Evolutionary conservation across 305 asterid genomes (phyloP).

Genomic region (Fraxinus baroniana): DNA sequence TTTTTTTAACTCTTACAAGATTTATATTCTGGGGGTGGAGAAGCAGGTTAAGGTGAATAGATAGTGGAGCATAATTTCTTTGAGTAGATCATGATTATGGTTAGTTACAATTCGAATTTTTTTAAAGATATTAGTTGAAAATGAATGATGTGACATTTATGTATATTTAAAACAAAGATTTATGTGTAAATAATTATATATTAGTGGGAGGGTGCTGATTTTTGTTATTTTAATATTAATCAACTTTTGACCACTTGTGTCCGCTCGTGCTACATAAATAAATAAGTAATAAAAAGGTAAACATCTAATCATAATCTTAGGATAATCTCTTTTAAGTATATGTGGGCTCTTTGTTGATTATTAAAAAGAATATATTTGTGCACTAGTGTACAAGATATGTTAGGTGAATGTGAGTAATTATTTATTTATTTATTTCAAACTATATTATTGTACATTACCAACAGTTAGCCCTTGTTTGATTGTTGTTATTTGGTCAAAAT

Average conservation of each 20-base stretch:
- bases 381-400: background rate
- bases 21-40: background rate
- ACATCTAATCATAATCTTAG: constrained; percentile 42
- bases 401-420: background rate
- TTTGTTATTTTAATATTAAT: constrained; percentile 13
- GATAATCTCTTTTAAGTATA: constrained; percentile 40
- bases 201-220: background rate
- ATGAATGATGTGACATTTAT: background rate
- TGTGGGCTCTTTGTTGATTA: constrained; percentile 24
- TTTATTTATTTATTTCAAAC: background rate
- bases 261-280: constrained; percentile 48
- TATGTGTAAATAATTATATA: background rate
- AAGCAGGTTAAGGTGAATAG: background rate
- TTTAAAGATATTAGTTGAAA: background rate
- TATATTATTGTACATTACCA: background rate
- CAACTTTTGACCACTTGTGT: constrained; percentile 34
- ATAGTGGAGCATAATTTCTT: constrained; percentile 3
- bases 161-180: background rate
- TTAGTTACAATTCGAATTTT: background rate
- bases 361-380: background rate
- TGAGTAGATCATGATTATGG: background rate
- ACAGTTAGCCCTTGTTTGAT: too few species aligned
- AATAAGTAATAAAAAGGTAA: constrained; percentile 24
- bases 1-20: background rate
- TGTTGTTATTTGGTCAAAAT: too few species aligned